phyloP scores from a whole-genome alignment of 805 yeast genomes.

The Nakazawaea laoshanensis region DNA sequence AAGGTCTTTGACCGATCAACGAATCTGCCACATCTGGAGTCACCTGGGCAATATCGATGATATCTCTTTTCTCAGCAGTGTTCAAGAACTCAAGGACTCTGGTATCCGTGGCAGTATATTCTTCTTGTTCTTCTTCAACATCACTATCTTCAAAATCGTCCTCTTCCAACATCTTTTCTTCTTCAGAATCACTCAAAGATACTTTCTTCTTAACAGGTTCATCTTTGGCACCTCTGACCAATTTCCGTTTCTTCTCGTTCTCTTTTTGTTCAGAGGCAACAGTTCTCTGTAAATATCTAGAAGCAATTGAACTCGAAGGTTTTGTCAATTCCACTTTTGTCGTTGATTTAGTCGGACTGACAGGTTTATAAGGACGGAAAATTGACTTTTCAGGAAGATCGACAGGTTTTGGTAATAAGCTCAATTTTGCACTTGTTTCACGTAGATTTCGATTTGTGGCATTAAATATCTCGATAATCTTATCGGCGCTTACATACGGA shows the following conservation, averaged over 20 bases:
- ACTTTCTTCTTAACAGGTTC: constrained; percentile 7
- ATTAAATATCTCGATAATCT: constrained; percentile 23
- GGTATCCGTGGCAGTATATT: constrained; percentile 37
- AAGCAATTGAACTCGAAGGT: constrained; percentile 8
- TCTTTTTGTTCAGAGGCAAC: neutral
- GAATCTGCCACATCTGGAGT: constrained; percentile 55
- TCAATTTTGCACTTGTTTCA: constrained; percentile 21
- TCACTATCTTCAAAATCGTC: constrained; percentile 44
- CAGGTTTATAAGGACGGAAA: neutral
- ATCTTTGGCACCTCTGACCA: constrained; percentile 24
- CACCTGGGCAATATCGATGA: constrained; percentile 73
- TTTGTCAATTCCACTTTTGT: constrained; percentile 9
- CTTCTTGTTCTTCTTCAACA: constrained; percentile 17
- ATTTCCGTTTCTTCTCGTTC: constrained; percentile 24
- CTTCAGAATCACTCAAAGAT: constrained; percentile 28
- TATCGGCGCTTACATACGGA: constrained; percentile 21
- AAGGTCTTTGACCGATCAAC: constrained; percentile 69
- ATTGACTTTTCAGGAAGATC: constrained; percentile 8
- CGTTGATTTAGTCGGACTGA: neutral
- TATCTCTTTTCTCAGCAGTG: constrained; percentile 63
- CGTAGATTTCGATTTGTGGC: constrained; percentile 20
- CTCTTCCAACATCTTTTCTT: constrained; percentile 30
- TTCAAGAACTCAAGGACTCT: constrained; percentile 74
- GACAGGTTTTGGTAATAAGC: constrained; percentile 15
- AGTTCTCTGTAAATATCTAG: constrained; percentile 8